These are phyloP conservation scores for Solanum ahanhuiri DNA, from an alignment of 257 asterid genomes.

Conservation along the genomic window DNA sequence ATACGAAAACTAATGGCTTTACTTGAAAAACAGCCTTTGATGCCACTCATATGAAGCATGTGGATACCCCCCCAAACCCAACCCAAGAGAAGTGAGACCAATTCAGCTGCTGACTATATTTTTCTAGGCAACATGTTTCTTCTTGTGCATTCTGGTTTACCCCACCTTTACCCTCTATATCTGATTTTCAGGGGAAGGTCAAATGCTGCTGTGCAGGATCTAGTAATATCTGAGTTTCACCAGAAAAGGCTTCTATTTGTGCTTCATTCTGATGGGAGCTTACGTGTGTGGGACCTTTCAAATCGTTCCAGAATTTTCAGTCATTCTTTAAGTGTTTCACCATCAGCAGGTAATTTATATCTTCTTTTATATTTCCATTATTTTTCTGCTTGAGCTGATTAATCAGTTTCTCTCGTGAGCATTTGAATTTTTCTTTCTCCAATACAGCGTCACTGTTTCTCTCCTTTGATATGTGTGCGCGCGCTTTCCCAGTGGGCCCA, in stretches of 20 bases:
- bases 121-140: neutral
- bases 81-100: neutral
- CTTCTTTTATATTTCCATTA: conserved; percentile 1
- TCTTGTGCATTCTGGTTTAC: neutral
- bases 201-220: conserved; percentile 65
- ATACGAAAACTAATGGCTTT: neutral
- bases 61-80: neutral
- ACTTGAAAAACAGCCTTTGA: neutral
- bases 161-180: neutral
- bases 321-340: conserved; percentile 35
- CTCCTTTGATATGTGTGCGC: neutral
- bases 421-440: neutral
- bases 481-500: neutral
- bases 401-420: neutral
- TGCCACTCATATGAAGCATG: neutral
- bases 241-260: conserved; percentile 56
- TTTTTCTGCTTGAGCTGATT: neutral
- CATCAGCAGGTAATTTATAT: conserved; percentile 40
- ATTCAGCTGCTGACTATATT: neutral
- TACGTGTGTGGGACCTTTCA: conserved; percentile 75
- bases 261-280: conserved; percentile 84
- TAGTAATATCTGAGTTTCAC: conserved; percentile 47
- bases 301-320: conserved; percentile 47
- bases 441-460: neutral
- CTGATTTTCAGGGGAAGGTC: conserved; percentile 45